phyloP scores from a whole-genome alignment of 2,329 filamentous ascomycete species.

The Alternaria solani region DNA sequence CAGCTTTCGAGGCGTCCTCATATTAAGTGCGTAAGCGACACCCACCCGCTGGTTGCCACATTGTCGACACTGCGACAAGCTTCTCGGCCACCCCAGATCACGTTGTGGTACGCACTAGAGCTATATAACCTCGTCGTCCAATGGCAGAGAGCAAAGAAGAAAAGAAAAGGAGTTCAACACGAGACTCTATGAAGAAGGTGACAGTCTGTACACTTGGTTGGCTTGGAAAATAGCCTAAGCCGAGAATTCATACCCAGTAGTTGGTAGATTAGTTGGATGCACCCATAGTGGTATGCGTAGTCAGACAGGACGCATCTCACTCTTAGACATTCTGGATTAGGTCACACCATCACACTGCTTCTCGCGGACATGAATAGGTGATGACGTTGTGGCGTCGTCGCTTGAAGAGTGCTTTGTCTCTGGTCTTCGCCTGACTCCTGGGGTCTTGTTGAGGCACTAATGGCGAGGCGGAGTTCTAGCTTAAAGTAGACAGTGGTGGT shows the following conservation, averaged over 20 bases:
- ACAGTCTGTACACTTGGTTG: background rate
- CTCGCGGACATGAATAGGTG: background rate
- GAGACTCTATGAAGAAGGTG: background rate
- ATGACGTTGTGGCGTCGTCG: background rate
- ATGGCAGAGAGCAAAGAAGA: background rate
- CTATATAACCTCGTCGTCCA: background rate
- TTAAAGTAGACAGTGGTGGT: background rate
- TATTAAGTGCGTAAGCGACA: background rate
- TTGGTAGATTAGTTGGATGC: background rate
- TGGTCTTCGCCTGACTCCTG: background rate
- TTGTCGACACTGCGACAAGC: background rate
- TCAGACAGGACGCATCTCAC: background rate
- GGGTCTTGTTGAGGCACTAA: background rate
- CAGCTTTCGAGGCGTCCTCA: background rate
- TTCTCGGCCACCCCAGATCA: background rate
- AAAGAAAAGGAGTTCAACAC: background rate
- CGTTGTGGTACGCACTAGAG: background rate
- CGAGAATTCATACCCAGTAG: background rate
- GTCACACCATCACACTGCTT: background rate
- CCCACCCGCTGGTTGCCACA: background rate
- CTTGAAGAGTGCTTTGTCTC: background rate
- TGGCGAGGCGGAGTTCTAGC: background rate
- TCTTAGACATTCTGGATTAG: background rate
- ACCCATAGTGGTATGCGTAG: background rate
- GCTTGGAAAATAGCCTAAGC: background rate